A percentile compares a stretch with the other conserved stretches of the same genome.
Evolutionary conservation across 2,329 filamentous ascomycete genomes (phyloP).

Genomic region (Dactylellina parvicollis): DNA sequence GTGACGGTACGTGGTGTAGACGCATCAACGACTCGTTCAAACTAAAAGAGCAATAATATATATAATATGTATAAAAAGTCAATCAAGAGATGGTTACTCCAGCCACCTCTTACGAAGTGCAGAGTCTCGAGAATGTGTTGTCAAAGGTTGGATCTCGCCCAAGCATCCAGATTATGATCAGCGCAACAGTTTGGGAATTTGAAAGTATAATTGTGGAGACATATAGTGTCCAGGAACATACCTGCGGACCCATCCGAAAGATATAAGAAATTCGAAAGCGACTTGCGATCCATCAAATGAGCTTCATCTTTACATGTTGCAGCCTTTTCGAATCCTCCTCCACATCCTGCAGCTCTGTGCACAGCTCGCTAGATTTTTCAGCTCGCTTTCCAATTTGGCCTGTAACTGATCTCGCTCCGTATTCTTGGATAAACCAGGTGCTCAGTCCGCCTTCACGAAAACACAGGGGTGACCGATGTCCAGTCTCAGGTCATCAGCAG

Average conservation of each 20-base stretch:
- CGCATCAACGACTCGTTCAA: background rate
- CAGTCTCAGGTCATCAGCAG: conserved; percentile 10
- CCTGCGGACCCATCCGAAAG: conserved; percentile 19
- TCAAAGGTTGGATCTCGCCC: conserved; percentile 21
- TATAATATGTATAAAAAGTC: conserved; percentile 10
- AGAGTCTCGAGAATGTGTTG: conserved; percentile 17
- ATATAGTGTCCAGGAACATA: conserved; percentile 14
- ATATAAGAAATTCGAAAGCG: conserved; percentile 28
- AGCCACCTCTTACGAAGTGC: background rate
- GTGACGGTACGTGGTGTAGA: background rate
- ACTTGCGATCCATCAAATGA: conserved; percentile 2
- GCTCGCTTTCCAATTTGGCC: conserved; percentile 19
- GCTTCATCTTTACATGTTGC: background rate
- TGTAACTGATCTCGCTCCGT: conserved; percentile 15
- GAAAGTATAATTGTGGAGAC: conserved; percentile 47
- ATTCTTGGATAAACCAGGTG: conserved; percentile 2
- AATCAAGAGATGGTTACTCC: background rate
- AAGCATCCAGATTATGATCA: conserved; percentile 3
- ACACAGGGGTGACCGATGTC: conserved; percentile 35
- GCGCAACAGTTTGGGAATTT: background rate
- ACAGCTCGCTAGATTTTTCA: conserved; percentile 20
- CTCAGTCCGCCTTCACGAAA: conserved; percentile 33
- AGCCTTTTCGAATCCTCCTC: conserved; percentile 5
- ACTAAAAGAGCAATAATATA: background rate
- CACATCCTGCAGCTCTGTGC: conserved; percentile 24